These are phyloP conservation scores for Grigorovia humatica DNA, from an alignment of 805 yeast genomes.

Conservation along the genomic window DNA sequence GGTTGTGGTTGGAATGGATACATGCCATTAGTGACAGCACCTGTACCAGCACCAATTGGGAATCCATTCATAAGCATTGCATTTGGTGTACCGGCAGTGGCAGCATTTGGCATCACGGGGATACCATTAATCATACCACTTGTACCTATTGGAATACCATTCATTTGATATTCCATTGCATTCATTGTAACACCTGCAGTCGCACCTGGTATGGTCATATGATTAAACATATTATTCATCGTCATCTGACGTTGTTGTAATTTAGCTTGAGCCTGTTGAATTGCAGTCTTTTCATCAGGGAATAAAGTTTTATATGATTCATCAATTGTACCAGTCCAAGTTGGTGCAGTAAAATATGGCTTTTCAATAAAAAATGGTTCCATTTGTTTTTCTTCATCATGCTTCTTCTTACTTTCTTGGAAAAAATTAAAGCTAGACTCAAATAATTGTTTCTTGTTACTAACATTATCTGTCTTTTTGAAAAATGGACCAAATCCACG, in stretches of 20 bases:
- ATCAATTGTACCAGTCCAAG: slow-evolving; percentile 56
- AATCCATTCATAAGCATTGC: slow-evolving; percentile 20
- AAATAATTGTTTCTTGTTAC: slow-evolving; percentile 28
- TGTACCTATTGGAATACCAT: slow-evolving; percentile 14
- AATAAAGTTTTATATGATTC: slow-evolving; percentile 45
- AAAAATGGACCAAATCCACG: slow-evolving; percentile 28
- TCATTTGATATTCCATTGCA: neutral
- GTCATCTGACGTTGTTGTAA: slow-evolving; percentile 27
- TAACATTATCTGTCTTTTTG: slow-evolving; percentile 26
- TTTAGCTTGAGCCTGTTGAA: slow-evolving; percentile 22
- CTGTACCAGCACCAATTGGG: slow-evolving; percentile 8
- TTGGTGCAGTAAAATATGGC: slow-evolving; percentile 66
- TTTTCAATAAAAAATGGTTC: slow-evolving; percentile 41
- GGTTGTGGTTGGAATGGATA: slow-evolving; percentile 29
- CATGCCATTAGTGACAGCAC: slow-evolving; percentile 8
- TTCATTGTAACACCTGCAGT: slow-evolving; percentile 5
- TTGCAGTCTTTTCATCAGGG: slow-evolving; percentile 31
- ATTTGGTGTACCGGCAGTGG: slow-evolving; percentile 8
- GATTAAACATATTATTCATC: slow-evolving; percentile 2
- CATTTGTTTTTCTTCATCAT: slow-evolving; percentile 22
- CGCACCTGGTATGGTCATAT: neutral
- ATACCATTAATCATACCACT: slow-evolving; percentile 17
- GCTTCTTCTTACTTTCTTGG: slow-evolving; percentile 33
- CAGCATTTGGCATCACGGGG: slow-evolving; percentile 17
- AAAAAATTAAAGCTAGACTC: slow-evolving; percentile 43